Conservation (phyloP, 306 rosid species). For the Corylus heterophylla region DNA sequence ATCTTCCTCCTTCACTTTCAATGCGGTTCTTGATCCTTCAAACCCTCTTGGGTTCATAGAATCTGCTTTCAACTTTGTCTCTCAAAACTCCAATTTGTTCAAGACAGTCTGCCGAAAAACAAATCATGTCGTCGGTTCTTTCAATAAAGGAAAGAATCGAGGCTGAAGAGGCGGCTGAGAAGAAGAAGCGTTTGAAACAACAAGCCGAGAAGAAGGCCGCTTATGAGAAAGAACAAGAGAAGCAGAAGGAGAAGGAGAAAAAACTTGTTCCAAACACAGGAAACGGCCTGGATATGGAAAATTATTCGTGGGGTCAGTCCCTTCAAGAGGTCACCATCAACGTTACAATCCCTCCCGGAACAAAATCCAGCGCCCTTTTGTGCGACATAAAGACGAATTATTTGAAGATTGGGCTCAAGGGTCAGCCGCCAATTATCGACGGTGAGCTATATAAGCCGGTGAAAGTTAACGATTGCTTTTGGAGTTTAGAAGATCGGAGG, state of each 20-base stretch:
- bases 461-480: constrained; percentile 6
- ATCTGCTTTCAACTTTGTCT: constrained; percentile 5
- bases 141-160: not conserved
- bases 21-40: constrained; percentile 9
- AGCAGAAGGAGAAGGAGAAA: not conserved
- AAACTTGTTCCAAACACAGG: constrained; percentile 4
- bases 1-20: not conserved
- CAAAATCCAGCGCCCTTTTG: too few relatives aligned
- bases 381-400: too few relatives aligned
- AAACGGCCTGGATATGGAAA: constrained; percentile 21
- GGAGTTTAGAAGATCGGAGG: constrained; percentile 11
- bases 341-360: too few relatives aligned
- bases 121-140: constrained; percentile 3
- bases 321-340: too few relatives aligned
- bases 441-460: constrained; percentile 9
- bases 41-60: constrained; percentile 14
- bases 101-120: constrained; percentile 11
- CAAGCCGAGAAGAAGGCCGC: not conserved
- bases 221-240: not conserved
- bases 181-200: not conserved
- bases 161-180: not conserved
- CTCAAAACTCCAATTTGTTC: constrained; percentile 1
- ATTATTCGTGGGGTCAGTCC: constrained; percentile 19
- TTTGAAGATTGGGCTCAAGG: too few relatives aligned
- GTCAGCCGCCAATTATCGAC: constrained; percentile 6